Evolutionary conservation across 306 rosid species (phyloP).

Genomic region (Leucaena leucocephala): DNA sequence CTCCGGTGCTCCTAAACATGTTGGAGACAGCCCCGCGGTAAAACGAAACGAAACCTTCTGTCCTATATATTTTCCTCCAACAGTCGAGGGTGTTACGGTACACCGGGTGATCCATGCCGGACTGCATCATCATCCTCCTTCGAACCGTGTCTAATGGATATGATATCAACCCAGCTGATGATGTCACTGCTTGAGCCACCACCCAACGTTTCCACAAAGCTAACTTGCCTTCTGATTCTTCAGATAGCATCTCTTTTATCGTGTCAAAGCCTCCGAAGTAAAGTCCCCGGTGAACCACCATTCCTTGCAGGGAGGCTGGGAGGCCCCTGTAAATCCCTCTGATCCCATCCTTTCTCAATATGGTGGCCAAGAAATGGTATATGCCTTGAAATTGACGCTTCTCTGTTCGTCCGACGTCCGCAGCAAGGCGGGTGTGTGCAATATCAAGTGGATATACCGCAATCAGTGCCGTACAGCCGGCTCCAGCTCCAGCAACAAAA

Average conservation of each 20-base stretch:
- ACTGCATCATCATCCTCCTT: conserved; percentile 99
- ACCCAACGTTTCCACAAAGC: conserved; percentile 84
- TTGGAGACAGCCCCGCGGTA: conserved; percentile 86
- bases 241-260: conserved; percentile 66
- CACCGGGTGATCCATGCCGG: conserved; percentile 73
- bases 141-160: conserved; percentile 93
- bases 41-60: conserved; percentile 79
- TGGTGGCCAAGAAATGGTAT: conserved; percentile 77
- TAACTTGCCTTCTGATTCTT: conserved; percentile 55
- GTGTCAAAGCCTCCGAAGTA: conserved; percentile 97
- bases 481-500: conserved; percentile 87
- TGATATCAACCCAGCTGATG: conserved; percentile 86
- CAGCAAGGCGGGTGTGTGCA: conserved; percentile 97
- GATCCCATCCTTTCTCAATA: conserved; percentile 64
- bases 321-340: conserved; percentile 86
- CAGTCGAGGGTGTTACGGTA: conserved; percentile 76
- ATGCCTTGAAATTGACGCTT: conserved; percentile 85
- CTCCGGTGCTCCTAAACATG: conserved; percentile 87
- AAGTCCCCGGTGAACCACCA: conserved; percentile 86
- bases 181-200: conserved; percentile 92
- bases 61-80: conserved; percentile 81
- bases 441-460: conserved; percentile 91
- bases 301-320: conserved; percentile 94
- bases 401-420: conserved; percentile 77
- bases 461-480: conserved; percentile 84